Evolutionary conservation across 2,329 filamentous ascomycete species (phyloP).

Genomic region (Aspergillus proliferans): DNA sequence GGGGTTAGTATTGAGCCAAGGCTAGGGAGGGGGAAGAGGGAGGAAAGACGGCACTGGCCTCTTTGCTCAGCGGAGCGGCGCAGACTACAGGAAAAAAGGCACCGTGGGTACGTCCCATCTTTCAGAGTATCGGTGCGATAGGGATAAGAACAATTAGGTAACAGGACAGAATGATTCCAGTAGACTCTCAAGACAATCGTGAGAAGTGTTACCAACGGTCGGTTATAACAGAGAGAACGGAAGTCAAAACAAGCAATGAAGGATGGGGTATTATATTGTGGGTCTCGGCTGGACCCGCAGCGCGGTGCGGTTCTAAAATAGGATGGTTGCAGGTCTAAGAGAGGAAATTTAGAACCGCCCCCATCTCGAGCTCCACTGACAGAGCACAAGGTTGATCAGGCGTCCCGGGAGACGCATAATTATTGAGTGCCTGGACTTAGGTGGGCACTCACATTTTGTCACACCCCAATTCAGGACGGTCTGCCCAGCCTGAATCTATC

Average conservation of each 20-base stretch:
- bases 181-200: background rate
- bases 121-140: constrained; percentile 1
- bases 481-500: too few species aligned
- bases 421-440: background rate
- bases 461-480: background rate
- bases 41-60: background rate
- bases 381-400: background rate
- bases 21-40: background rate
- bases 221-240: background rate
- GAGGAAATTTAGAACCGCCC: background rate
- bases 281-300: background rate
- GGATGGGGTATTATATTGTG: background rate
- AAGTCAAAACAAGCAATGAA: background rate
- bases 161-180: background rate
- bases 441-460: background rate
- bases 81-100: background rate
- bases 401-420: background rate
- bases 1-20: background rate
- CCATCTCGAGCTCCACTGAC: background rate
- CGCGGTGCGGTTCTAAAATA: background rate
- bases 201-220: constrained; percentile 1
- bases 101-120: background rate
- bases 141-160: constrained; percentile 1
- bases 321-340: background rate
- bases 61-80: background rate